Evolutionary conservation across 169 alveolate species (phyloP).

Genomic region (Condylostoma magnum): DNA sequence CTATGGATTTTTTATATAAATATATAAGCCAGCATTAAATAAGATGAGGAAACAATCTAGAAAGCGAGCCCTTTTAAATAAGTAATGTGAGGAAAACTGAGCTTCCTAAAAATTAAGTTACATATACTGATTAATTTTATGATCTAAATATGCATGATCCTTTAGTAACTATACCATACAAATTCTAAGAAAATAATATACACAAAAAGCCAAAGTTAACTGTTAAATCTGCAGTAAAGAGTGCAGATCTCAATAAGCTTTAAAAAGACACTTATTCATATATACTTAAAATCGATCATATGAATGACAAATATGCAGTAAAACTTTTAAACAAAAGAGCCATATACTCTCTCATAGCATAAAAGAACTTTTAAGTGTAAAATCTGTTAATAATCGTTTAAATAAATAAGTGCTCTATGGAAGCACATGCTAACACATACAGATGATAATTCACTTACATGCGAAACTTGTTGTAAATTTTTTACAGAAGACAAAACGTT

Average conservation of each 20-base stretch:
- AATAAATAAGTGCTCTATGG: conserved; percentile 70
- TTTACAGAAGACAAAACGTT: conserved; percentile 10
- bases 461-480: conserved; percentile 27
- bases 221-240: neutral
- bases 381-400: conserved; percentile 68
- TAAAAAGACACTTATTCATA: neutral
- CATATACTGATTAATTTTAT: too few species aligned
- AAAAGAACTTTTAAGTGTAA: conserved; percentile 47
- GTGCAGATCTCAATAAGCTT: neutral
- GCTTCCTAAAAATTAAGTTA: too few species aligned
- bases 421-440: conserved; percentile 84
- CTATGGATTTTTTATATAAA: too few species aligned
- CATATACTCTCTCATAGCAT: too few species aligned
- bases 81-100: too few species aligned
- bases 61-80: too few species aligned
- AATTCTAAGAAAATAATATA: too few species aligned
- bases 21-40: too few species aligned
- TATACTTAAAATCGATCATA: neutral
- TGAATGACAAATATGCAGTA: conserved; percentile 14
- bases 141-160: too few species aligned
- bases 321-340: conserved; percentile 26
- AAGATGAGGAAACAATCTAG: too few species aligned
- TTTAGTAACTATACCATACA: too few species aligned
- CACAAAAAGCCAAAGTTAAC: too few species aligned
- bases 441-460: conserved; percentile 82